phyloP scores from a whole-genome alignment of 352 stramenopile genomes.

The Phytophthora sp. region DNA sequence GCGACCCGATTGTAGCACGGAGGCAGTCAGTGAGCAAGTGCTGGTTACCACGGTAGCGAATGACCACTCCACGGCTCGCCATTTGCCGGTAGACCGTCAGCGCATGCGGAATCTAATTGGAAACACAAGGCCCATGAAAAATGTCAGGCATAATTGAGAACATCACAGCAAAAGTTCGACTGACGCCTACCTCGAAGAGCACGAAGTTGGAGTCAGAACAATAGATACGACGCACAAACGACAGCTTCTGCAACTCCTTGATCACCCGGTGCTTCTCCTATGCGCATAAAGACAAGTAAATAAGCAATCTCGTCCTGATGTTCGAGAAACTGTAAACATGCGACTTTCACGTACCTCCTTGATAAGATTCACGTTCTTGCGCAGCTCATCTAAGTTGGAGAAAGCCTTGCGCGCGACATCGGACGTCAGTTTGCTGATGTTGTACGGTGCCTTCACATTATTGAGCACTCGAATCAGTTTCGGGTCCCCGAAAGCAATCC shows the following conservation, averaged over 20 bases:
- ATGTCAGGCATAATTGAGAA: conserved; percentile 10
- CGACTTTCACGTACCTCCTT: conserved; percentile 47
- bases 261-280: conserved; percentile 87
- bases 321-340: neutral
- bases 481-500: conserved; percentile 91
- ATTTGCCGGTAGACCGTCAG: conserved; percentile 95
- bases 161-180: neutral
- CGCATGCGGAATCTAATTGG: conserved; percentile 78
- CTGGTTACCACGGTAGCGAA: conserved; percentile 97
- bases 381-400: conserved; percentile 57
- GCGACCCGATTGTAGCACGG: conserved; percentile 94
- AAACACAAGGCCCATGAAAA: conserved; percentile 21
- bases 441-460: conserved; percentile 99
- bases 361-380: conserved; percentile 70
- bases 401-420: conserved; percentile 82
- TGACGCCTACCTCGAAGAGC: conserved; percentile 89
- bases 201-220: conserved; percentile 98
- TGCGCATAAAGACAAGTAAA: conserved; percentile 2
- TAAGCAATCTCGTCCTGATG: neutral
- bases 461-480: conserved; percentile 98
- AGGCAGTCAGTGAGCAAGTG: conserved; percentile 95
- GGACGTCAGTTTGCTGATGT: conserved; percentile 97
- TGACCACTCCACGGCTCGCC: conserved; percentile 94
- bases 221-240: conserved; percentile 94
- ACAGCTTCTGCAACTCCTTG: conserved; percentile 83